phyloP scores from a whole-genome alignment of 345 rosid genomes.

The Laguncularia racemosa region DNA sequence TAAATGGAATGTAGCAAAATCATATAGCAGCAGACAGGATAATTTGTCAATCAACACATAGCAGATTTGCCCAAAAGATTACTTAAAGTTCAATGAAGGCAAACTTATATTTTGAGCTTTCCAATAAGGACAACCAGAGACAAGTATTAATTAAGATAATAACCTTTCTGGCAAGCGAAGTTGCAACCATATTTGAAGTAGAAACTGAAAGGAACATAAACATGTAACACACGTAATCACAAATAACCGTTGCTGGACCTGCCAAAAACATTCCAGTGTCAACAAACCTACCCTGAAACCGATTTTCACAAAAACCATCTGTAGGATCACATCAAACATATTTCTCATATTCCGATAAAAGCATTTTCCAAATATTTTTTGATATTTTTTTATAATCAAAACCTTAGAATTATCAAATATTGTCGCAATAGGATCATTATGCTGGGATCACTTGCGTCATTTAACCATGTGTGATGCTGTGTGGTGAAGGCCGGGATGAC shows the following conservation, averaged over 20 bases:
- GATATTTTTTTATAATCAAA: too few species aligned
- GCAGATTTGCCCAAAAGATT: neutral
- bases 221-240: conserved; percentile 37
- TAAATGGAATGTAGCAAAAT: too few species aligned
- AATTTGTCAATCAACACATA: neutral
- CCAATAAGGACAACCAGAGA: neutral
- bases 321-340: too few species aligned
- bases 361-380: too few species aligned
- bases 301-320: neutral
- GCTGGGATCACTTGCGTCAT: too few species aligned
- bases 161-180: conserved; percentile 42
- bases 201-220: conserved; percentile 57
- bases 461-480: too few species aligned
- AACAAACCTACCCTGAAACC: neutral
- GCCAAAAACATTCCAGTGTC: conserved; percentile 5
- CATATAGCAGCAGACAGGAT: neutral
- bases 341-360: too few species aligned
- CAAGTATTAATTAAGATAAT: neutral
- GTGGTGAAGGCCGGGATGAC: too few species aligned
- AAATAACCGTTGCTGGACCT: conserved; percentile 54
- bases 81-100: neutral
- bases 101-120: neutral
- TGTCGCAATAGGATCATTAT: too few species aligned
- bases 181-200: conserved; percentile 49
- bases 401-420: too few species aligned